Conservation (phyloP, 2,329 filamentous ascomycete genomes). For the Trichoderma gracile region DNA sequence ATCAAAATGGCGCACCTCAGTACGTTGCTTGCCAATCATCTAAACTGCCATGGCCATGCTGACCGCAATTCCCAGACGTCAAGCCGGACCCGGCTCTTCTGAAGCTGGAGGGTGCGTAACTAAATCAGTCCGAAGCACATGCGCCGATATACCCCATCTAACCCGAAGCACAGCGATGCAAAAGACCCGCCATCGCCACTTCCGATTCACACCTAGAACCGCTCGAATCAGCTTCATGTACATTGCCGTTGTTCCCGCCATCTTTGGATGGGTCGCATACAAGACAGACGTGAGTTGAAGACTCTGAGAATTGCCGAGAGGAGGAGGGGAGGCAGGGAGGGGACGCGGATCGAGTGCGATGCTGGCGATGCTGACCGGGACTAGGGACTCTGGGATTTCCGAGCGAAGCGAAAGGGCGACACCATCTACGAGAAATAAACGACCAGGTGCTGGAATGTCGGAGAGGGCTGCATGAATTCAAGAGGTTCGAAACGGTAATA, state of each 20-base stretch:
- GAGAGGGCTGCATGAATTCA: conserved; percentile 48
- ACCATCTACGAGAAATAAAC: conserved; percentile 74
- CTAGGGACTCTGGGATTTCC: conserved; percentile 82
- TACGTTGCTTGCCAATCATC: conserved; percentile 28
- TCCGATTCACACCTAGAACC: conserved; percentile 86
- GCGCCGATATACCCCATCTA: conserved; percentile 28
- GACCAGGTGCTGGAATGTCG: conserved; percentile 23
- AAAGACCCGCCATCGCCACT: conserved; percentile 86
- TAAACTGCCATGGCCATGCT: conserved; percentile 30
- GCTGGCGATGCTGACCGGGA: conserved; percentile 30
- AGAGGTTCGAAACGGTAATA: conserved; percentile 35
- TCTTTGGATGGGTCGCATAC: conserved; percentile 72
- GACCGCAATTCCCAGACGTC: conserved; percentile 38
- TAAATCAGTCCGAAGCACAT: conserved; percentile 27
- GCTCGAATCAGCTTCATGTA: conserved; percentile 79
- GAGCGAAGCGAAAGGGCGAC: conserved; percentile 87
- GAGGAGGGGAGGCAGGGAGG: background rate
- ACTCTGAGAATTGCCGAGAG: background rate
- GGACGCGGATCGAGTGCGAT: background rate
- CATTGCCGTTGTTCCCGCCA: conserved; percentile 68
- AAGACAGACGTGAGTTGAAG: conserved; percentile 77
- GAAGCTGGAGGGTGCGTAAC: conserved; percentile 44
- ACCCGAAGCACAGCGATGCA: conserved; percentile 66
- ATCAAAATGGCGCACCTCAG: conserved; percentile 45
- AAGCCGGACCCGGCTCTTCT: conserved; percentile 47